Conservation (phyloP, 495 filamentous ascomycete species). For the Margaritispora aquatica region DNA sequence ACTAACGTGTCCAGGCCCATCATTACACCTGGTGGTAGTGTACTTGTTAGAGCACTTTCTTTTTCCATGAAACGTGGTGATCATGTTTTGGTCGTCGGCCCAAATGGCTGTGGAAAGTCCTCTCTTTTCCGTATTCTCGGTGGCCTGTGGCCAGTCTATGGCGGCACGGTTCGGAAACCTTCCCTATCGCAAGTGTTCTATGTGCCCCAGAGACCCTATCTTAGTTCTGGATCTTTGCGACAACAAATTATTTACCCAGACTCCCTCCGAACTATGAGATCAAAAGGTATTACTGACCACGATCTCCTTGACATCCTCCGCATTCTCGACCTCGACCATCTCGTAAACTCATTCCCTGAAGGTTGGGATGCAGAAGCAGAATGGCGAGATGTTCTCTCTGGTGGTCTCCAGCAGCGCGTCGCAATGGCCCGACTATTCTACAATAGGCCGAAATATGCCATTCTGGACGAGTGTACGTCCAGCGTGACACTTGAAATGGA, state of each 20-base stretch:
- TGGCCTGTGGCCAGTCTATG: constrained; percentile 98
- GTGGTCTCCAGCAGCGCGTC: constrained; percentile 91
- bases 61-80: constrained; percentile 82
- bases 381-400: constrained; percentile 87
- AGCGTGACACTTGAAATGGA: constrained; percentile 91
- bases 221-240: constrained; percentile 79
- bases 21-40: constrained; percentile 92
- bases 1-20: constrained; percentile 53
- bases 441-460: constrained; percentile 85
- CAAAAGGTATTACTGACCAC: constrained; percentile 74
- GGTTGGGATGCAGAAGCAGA: constrained; percentile 95
- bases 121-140: constrained; percentile 93
- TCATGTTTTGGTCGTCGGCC: constrained; percentile 90
- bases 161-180: constrained; percentile 85
- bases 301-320: constrained; percentile 73
- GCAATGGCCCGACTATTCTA: constrained; percentile 98
- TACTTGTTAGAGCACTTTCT: constrained; percentile 74
- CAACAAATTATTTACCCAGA: constrained; percentile 98
- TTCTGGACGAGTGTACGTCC: constrained; percentile 94
- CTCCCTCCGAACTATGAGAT: constrained; percentile 76
- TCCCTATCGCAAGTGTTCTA: constrained; percentile 91
- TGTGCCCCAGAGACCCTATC: constrained; percentile 92
- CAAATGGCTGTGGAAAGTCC: constrained; percentile 96
- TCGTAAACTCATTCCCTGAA: constrained; percentile 70
- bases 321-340: constrained; percentile 71